Percentiles rank a stretch among this genome's conserved stretches.
Conservation (phyloP, 805 yeast genomes). For the Kodamaea kaohsiungensis region DNA sequence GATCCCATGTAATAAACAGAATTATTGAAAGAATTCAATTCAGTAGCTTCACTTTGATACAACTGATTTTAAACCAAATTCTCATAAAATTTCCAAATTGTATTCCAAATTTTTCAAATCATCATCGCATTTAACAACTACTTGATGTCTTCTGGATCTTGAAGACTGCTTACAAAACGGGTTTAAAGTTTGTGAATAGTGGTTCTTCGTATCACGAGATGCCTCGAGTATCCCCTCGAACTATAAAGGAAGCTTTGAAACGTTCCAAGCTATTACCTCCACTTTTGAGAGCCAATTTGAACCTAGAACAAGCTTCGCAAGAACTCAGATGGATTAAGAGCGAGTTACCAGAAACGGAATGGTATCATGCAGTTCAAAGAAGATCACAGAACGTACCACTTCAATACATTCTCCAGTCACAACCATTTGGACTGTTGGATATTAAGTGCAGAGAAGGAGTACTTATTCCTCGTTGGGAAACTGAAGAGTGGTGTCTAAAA, state of each 20-base stretch:
- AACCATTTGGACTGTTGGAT: conserved; percentile 78
- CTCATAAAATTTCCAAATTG: no score
- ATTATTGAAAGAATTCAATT: no score
- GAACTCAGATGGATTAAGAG: conserved; percentile 66
- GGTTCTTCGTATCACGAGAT: conserved; percentile 12
- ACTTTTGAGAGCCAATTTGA: conserved; percentile 31
- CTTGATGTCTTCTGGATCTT: neutral
- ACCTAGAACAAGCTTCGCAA: conserved; percentile 44
- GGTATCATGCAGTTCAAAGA: conserved; percentile 52
- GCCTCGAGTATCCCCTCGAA: conserved; percentile 34
- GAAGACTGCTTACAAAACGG: neutral
- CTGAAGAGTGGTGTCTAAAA: conserved; percentile 81
- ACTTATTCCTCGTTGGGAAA: conserved; percentile 90
- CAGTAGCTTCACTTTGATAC: no score
- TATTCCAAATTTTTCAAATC: no score
- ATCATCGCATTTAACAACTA: no score
- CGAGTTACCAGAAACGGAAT: conserved; percentile 51
- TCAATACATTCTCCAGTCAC: conserved; percentile 81
- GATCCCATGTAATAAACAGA: no score
- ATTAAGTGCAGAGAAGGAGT: conserved; percentile 64
- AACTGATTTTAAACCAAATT: no score
- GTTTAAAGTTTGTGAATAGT: neutral
- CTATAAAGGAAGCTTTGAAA: conserved; percentile 28
- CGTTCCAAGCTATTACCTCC: conserved; percentile 32
- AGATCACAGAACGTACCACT: conserved; percentile 65